Evolutionary conservation across 2,329 filamentous ascomycete genomes (phyloP).

Genomic region (Aspergillus fumigatiaffinis): DNA sequence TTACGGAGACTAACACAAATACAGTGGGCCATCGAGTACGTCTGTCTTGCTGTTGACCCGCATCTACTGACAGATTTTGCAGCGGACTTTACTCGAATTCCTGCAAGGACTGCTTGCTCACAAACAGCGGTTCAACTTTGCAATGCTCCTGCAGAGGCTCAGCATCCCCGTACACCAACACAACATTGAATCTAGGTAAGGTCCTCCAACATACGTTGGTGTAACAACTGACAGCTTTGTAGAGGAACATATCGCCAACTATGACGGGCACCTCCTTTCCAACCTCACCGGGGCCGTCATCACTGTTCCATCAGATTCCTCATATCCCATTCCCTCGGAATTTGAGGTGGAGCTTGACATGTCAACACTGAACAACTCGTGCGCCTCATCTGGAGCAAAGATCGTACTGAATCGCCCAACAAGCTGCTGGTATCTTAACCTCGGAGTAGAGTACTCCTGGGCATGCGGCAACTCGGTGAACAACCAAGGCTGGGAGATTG

Average conservation of each 20-base stretch:
- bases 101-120: background rate
- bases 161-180: background rate
- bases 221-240: background rate
- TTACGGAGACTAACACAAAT: background rate
- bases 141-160: background rate
- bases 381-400: background rate
- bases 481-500: constrained; percentile 9
- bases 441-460: background rate
- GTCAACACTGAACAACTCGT: background rate
- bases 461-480: background rate
- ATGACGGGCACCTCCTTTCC: constrained; percentile 12
- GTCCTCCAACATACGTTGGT: background rate
- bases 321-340: constrained; percentile 3
- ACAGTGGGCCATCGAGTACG: background rate
- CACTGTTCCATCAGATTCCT: constrained; percentile 2
- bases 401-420: background rate
- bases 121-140: background rate
- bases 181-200: background rate
- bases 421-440: background rate
- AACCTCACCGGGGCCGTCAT: constrained; percentile 7
- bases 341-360: background rate
- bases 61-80: background rate
- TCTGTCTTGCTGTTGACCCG: background rate
- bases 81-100: background rate
- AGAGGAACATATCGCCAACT: constrained; percentile 16